These are phyloP conservation scores for Aspergillus spinulosporus DNA, from an alignment of 2,329 filamentous ascomycete genomes.

Conservation along the genomic window DNA sequence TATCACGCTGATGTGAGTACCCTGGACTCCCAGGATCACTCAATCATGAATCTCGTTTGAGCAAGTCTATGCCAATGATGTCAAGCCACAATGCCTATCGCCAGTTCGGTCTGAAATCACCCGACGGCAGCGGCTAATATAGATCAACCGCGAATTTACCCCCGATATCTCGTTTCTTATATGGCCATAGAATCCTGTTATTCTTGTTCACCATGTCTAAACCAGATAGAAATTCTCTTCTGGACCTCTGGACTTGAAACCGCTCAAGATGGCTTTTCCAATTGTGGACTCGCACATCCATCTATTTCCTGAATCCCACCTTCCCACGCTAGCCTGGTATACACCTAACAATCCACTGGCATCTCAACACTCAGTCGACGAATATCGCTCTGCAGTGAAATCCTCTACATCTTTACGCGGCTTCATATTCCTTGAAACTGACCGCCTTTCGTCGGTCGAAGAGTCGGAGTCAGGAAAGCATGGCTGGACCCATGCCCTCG, in stretches of 20 bases:
- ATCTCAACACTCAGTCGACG: slow-evolving; percentile 62
- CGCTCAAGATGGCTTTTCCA: slow-evolving; percentile 34
- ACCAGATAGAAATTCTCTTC: not conserved
- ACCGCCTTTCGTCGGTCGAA: slow-evolving; percentile 64
- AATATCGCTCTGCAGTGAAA: slow-evolving; percentile 58
- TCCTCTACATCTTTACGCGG: slow-evolving; percentile 56
- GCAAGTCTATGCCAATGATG: not conserved
- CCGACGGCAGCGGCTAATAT: slow-evolving; percentile 7
- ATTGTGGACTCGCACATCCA: slow-evolving; percentile 93
- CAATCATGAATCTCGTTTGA: not conserved
- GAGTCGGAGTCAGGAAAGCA: slow-evolving; percentile 37
- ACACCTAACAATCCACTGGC: slow-evolving; percentile 59
- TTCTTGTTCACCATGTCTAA: not conserved
- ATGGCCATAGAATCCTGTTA: not conserved
- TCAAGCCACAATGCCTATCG: not conserved
- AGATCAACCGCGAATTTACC: slow-evolving; percentile 5
- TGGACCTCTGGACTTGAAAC: not conserved
- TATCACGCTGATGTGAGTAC: not conserved
- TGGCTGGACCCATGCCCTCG: slow-evolving; percentile 68
- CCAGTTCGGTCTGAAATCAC: slow-evolving; percentile 8
- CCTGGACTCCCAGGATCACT: not conserved
- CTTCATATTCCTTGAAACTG: slow-evolving; percentile 81
- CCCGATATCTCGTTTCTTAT: slow-evolving; percentile 4
- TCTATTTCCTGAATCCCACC: slow-evolving; percentile 71
- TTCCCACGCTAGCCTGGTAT: slow-evolving; percentile 70